phyloP scores from a whole-genome alignment of 2,329 filamentous ascomycete genomes.

The Stemphylium lycopersici region DNA sequence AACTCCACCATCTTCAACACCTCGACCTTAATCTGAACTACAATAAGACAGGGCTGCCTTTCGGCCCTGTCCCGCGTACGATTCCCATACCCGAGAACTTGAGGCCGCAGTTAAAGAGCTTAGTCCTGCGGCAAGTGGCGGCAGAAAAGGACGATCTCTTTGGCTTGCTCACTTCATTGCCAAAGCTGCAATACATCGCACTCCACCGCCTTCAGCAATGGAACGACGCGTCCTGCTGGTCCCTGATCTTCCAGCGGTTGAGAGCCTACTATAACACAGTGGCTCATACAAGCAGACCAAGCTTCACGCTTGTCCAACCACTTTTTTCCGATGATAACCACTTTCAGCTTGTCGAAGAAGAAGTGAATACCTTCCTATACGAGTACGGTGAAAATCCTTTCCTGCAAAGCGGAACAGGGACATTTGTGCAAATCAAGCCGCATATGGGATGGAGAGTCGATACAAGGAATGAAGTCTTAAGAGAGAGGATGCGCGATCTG shows the following conservation, averaged over 20 bases:
- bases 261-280: background rate
- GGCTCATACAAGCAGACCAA: background rate
- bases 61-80: background rate
- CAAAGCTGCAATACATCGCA: background rate
- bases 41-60: background rate
- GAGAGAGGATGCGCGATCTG: slow-evolving; percentile 5
- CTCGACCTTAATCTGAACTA: slow-evolving; percentile 16
- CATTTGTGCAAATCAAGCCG: background rate
- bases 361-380: slow-evolving; percentile 17
- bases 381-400: slow-evolving; percentile 12
- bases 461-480: slow-evolving; percentile 4
- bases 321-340: background rate
- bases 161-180: background rate
- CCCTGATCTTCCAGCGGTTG: background rate
- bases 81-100: slow-evolving; percentile 6
- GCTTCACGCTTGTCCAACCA: background rate
- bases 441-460: slow-evolving; percentile 18
- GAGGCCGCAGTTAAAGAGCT: background rate
- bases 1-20: slow-evolving; percentile 15
- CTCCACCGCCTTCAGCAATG: slow-evolving; percentile 1
- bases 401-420: background rate
- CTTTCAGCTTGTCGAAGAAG: slow-evolving; percentile 10
- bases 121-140: slow-evolving; percentile 1
- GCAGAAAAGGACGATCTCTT: background rate
- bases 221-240: background rate